Evolutionary conservation across 2,329 filamentous ascomycete species (phyloP).

Genomic region (Cercospora citrullina): DNA sequence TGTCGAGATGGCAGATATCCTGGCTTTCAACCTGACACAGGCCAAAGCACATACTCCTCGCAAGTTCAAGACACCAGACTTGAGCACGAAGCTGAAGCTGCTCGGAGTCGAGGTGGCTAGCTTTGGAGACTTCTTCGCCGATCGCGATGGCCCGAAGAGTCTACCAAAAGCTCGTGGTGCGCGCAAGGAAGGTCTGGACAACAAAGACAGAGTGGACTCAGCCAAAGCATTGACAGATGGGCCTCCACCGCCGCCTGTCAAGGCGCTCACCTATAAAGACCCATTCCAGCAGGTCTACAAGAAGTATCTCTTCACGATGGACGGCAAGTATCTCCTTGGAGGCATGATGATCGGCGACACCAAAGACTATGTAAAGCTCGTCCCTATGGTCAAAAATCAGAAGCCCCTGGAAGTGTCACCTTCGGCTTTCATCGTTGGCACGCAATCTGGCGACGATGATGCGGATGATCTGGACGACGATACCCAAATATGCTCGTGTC

Average conservation of each 20-base stretch:
- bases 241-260: constrained; percentile 63
- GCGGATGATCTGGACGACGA: constrained; percentile 79
- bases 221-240: constrained; percentile 56
- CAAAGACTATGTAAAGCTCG: constrained; percentile 83
- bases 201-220: constrained; percentile 44
- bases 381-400: constrained; percentile 81
- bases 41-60: constrained; percentile 69
- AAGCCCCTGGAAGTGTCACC: constrained; percentile 77
- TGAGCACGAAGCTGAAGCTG: constrained; percentile 89
- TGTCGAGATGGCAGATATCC: constrained; percentile 88
- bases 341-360: constrained; percentile 98
- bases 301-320: constrained; percentile 86
- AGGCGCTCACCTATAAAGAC: constrained; percentile 83
- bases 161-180: constrained; percentile 61
- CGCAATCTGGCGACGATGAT: constrained; percentile 73
- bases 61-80: constrained; percentile 75
- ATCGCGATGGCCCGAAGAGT: constrained; percentile 75
- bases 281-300: constrained; percentile 89
- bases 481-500: constrained; percentile 87
- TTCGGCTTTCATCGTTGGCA: constrained; percentile 78
- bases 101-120: constrained; percentile 88
- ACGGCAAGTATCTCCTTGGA: constrained; percentile 87
- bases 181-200: constrained; percentile 47
- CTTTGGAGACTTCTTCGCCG: constrained; percentile 92
- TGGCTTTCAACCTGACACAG: constrained; percentile 87